Base-by-base conservation (phyloP, 78 protist species). In the Monosiga brevicollis region DNA sequence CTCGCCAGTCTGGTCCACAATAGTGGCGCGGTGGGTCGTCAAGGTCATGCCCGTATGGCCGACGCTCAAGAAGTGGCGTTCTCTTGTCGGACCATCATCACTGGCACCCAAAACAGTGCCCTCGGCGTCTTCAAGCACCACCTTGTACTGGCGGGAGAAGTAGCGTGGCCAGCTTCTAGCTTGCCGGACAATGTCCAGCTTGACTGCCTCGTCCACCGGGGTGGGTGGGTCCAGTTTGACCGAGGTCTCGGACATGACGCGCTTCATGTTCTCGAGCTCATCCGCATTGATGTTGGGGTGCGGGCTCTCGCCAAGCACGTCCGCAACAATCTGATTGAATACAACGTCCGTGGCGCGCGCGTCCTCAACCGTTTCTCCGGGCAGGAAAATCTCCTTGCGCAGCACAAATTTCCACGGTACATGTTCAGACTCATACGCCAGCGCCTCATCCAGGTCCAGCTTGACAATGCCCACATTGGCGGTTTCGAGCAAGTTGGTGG, bases 361-460 rank as follows among this genome's bases (percentile, higher is more conserved):
- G 78, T 37, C 3, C 34, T 74, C 78, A 22, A 74, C 42, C 78
- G 6, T 35, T 22, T 74, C 78, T 36, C 25, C 6, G 20, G 78
- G 78, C 42, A 25, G 36, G 3, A 74, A 35, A 36, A 37, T 22
- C 78, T 74, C 78, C 78, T 74, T 74, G 41, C 78, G 78, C 78
- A 74, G 38, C 25, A 32, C 24, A 9, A 72, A 26, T 20, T 11
- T 72, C 75, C 75, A 72, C 22, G 75, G 75, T 26, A 2, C 38
- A 26, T 11, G 6, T 49, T 6, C 62, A 20, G 62, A 15, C 29
- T 49, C 62, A 15, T 49, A 49, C 62, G 15, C 29, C 62, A 49
- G 29, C 62, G 29, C 62, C 62, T 6, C 62, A 15, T 15, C 15
- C 62, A 15, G 6, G 62, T 49, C 62, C 6, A 49, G 62, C 15